A percentile compares a stretch with the other conserved stretches of the same genome.
These are phyloP conservation scores for Yamadazyma epiphylla DNA, from an alignment of 1,139 yeast genomes.

Conservation along the genomic window DNA sequence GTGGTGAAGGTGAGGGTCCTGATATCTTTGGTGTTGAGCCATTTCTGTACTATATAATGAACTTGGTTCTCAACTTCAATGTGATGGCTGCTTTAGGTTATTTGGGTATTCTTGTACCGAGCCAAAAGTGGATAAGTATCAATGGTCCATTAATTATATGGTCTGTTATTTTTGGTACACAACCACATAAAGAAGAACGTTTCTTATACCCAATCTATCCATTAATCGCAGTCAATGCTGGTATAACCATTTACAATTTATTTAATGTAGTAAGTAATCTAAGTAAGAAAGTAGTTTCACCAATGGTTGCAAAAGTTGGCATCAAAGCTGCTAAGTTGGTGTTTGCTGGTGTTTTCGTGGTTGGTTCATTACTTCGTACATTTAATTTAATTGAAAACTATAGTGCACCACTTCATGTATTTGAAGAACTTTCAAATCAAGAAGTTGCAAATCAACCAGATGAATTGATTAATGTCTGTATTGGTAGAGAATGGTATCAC, in stretches of 20 bases:
- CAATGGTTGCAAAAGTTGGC: not conserved
- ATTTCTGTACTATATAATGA: conserved; percentile 65
- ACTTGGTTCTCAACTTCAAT: conserved; percentile 73
- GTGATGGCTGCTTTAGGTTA: conserved; percentile 46
- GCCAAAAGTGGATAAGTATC: conserved; percentile 11
- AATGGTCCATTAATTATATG: conserved; percentile 51
- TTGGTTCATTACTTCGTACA: conserved; percentile 34
- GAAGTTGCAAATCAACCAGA: not conserved
- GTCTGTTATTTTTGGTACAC: conserved; percentile 62
- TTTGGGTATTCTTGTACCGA: conserved; percentile 27
- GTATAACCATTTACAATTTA: conserved; percentile 38
- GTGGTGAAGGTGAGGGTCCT: conserved; percentile 76
- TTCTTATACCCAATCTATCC: conserved; percentile 85
- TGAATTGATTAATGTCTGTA: conserved; percentile 55
- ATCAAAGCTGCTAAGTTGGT: conserved; percentile 17
- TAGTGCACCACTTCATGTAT: conserved; percentile 49
- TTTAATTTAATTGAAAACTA: conserved; percentile 50
- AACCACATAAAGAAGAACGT: conserved; percentile 93
- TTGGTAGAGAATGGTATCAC: conserved; percentile 94
- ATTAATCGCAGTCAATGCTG: conserved; percentile 59
- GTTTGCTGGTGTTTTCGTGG: conserved; percentile 5
- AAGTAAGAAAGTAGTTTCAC: conserved; percentile 1
- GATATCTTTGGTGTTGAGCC: conserved; percentile 90
- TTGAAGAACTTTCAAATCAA: conserved; percentile 3
- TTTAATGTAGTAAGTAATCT: conserved; percentile 4